A percentile compares a stretch with the other conserved stretches of the same genome.
Conservation (phyloP, 768 basidiomycete genomes). For the Termitomyces sp. region DNA sequence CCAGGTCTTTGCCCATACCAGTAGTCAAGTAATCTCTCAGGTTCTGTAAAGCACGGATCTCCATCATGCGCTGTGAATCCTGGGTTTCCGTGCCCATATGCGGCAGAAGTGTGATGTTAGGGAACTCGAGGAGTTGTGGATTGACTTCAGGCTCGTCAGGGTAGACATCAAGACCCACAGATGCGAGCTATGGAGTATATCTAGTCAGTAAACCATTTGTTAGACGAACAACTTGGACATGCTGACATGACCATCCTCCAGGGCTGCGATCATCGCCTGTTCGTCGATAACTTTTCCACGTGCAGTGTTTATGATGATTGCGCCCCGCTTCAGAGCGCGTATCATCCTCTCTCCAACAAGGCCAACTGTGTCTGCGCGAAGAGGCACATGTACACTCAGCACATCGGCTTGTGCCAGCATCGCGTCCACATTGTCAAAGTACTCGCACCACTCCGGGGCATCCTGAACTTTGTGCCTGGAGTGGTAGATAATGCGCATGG, state of each 20-base stretch:
- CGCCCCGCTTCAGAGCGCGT: slow-evolving; percentile 68
- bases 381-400: slow-evolving; percentile 81
- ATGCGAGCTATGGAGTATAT: slow-evolving; percentile 48
- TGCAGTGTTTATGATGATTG: slow-evolving; percentile 82
- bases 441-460: slow-evolving; percentile 72
- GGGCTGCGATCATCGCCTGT: slow-evolving; percentile 75
- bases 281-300: slow-evolving; percentile 91
- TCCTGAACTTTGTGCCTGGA: slow-evolving; percentile 50
- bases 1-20: slow-evolving; percentile 63
- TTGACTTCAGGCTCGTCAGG: slow-evolving; percentile 82
- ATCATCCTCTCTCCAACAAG: slow-evolving; percentile 76
- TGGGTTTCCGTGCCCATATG: slow-evolving; percentile 90
- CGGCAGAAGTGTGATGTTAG: slow-evolving; percentile 80
- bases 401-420: slow-evolving; percentile 75
- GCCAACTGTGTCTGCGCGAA: slow-evolving; percentile 68
- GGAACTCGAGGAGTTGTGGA: slow-evolving; percentile 73
- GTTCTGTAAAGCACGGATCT: slow-evolving; percentile 78
- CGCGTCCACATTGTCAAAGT: slow-evolving; percentile 56
- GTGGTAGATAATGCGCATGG: slow-evolving; percentile 87
- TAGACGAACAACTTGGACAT: background rate
- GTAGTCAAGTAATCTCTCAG: slow-evolving; percentile 62
- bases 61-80: slow-evolving; percentile 80
- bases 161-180: slow-evolving; percentile 82
- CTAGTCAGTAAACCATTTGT: slow-evolving; percentile 5
- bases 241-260: slow-evolving; percentile 84